These are phyloP conservation scores for Pseudopithomyces chartarum DNA, from an alignment of 2,329 filamentous ascomycete species.

Conservation along the genomic window DNA sequence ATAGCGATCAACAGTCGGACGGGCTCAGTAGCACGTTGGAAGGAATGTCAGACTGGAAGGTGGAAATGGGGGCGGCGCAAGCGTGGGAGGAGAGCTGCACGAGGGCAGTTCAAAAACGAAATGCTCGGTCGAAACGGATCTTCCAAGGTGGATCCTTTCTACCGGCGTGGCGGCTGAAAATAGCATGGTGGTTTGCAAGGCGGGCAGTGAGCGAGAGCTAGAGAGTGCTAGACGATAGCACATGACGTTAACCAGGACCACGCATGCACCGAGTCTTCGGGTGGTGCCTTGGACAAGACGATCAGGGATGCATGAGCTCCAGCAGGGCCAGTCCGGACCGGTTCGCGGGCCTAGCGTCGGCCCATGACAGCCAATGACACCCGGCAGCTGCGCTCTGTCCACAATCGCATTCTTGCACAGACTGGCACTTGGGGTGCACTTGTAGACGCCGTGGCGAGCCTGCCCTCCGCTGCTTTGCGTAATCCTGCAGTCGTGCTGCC, in stretches of 20 bases:
- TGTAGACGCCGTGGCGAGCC: constrained; percentile 34
- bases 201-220: constrained; percentile 1
- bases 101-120: constrained; percentile 21
- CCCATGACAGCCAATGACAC: constrained; percentile 21
- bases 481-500: not conserved
- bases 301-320: constrained; percentile 27
- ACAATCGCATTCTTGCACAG: not conserved
- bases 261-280: constrained; percentile 18
- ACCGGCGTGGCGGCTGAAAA: constrained; percentile 25
- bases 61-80: constrained; percentile 7
- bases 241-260: constrained; percentile 41
- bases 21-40: constrained; percentile 1
- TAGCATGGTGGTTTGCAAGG: constrained; percentile 22
- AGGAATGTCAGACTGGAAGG: constrained; percentile 16
- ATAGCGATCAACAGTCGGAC: constrained; percentile 20
- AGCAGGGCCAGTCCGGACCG: constrained; percentile 14
- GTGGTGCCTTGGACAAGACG: constrained; percentile 21
- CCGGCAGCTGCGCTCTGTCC: constrained; percentile 4
- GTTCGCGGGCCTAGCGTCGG: constrained; percentile 28
- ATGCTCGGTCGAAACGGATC: constrained; percentile 30
- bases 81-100: not conserved
- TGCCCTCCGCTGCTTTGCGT: constrained; percentile 18
- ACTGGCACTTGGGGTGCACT: too few species aligned
- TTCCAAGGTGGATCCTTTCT: constrained; percentile 32
- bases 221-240: constrained; percentile 23